A percentile compares a stretch with the other conserved stretches of the same genome.
Conservation (phyloP, 176 grass and related monocot species). For the Cocos nucifera region DNA sequence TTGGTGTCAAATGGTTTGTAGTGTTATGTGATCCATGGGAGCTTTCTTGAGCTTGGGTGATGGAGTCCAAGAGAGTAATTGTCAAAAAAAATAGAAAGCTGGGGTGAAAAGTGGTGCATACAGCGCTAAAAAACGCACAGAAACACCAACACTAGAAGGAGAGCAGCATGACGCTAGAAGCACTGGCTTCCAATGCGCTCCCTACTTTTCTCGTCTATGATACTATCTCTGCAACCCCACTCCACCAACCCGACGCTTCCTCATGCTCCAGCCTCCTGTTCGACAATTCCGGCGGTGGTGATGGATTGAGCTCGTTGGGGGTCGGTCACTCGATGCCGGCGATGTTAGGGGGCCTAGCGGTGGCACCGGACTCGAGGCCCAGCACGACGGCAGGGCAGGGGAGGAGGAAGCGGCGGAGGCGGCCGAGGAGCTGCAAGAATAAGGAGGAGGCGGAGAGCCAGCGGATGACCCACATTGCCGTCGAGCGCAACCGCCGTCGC, state of each 20-base stretch:
- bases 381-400: neutral
- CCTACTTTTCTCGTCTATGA: slow-evolving; percentile 31
- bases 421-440: slow-evolving; percentile 9
- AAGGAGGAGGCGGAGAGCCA: slow-evolving; percentile 23
- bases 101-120: no score
- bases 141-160: no score
- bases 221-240: slow-evolving; percentile 23
- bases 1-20: no score
- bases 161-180: no score
- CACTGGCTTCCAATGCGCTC: no score
- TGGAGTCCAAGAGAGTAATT: no score
- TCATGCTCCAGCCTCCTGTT: slow-evolving; percentile 12
- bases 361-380: neutral
- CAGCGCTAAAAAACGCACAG: no score
- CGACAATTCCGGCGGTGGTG: neutral
- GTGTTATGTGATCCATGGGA: no score
- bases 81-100: no score
- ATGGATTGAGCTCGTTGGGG: neutral
- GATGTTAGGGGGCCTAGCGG: neutral
- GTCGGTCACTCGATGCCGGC: neutral
- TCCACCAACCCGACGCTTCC: neutral
- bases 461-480: slow-evolving; percentile 30
- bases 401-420: slow-evolving; percentile 11
- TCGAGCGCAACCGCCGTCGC: slow-evolving; percentile 27
- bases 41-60: no score